These are phyloP conservation scores for Parathielavia appendiculata DNA, from an alignment of 495 filamentous ascomycete species.

Conservation along the genomic window DNA sequence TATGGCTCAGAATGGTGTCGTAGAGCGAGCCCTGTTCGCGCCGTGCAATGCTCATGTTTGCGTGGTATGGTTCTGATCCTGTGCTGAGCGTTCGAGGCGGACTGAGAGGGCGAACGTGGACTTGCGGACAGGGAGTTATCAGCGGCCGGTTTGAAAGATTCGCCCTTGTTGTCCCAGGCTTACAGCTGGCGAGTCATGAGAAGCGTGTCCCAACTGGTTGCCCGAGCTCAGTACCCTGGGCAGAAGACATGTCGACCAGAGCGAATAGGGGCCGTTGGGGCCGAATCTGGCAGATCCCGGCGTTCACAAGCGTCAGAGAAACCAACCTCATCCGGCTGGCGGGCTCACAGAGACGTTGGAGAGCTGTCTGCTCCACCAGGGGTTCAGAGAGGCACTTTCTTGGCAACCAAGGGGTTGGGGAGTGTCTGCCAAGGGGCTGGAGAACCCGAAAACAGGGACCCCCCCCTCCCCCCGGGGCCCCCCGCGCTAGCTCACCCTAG, in stretches of 20 bases:
- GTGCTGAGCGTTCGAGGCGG: neutral
- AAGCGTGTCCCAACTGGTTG: no score
- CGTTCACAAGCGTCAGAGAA: neutral
- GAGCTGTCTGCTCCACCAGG: neutral
- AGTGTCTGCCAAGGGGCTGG: neutral
- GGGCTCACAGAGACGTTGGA: neutral
- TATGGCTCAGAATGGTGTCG: neutral
- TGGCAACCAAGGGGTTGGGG: neutral
- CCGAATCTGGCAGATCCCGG: neutral
- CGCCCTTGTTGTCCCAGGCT: no score
- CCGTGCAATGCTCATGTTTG: slow-evolving; percentile 1
- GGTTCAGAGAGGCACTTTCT: neutral
- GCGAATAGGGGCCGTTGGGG: neutral
- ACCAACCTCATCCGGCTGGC: neutral
- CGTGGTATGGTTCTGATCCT: neutral
- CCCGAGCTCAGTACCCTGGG: no score
- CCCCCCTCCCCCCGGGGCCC: no score
- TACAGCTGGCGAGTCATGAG: no score
- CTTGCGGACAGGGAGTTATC: neutral
- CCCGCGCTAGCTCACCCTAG: no score
- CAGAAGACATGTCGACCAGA: neutral
- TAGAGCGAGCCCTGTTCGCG: neutral
- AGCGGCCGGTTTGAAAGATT: neutral
- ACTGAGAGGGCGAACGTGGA: neutral
- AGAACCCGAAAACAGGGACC: no score